Conservation (phyloP, 2,329 filamentous ascomycete species). For the Trichoderma sp. region DNA sequence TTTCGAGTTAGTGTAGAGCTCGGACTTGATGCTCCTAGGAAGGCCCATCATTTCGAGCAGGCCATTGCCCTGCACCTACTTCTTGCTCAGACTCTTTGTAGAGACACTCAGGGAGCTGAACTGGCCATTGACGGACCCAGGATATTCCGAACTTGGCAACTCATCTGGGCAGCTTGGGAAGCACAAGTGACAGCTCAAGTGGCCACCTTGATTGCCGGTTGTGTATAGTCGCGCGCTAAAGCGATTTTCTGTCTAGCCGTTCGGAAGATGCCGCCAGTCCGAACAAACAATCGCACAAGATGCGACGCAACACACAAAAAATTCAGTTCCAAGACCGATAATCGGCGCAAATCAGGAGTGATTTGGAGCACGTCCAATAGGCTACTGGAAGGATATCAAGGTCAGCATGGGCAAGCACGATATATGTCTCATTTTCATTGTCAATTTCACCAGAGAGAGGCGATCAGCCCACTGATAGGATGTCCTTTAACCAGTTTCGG, state of each 20-base stretch:
- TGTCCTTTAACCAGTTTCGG: background rate
- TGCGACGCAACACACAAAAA: background rate
- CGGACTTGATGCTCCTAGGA: background rate
- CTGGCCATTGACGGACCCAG: background rate
- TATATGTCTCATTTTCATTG: background rate
- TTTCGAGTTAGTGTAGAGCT: background rate
- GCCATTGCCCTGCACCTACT: background rate
- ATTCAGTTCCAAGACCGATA: background rate
- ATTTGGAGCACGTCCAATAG: background rate
- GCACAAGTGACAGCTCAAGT: background rate
- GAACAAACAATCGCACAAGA: background rate
- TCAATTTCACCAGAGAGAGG: background rate
- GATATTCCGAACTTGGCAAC: background rate
- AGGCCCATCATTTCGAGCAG: background rate
- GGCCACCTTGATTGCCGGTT: background rate
- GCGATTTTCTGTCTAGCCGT: background rate
- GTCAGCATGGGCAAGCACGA: background rate
- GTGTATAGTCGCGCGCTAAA: background rate
- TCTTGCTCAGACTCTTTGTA: background rate
- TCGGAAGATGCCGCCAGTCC: background rate
- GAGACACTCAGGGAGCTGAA: background rate
- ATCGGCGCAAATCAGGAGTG: background rate
- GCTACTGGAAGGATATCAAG: background rate
- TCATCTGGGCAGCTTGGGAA: background rate
- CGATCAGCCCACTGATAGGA: background rate